Percentiles rank a stretch among this genome's conserved stretches.
Evolutionary conservation across 805 yeast species (phyloP).

Genomic region (Suhomyces prunicola): DNA sequence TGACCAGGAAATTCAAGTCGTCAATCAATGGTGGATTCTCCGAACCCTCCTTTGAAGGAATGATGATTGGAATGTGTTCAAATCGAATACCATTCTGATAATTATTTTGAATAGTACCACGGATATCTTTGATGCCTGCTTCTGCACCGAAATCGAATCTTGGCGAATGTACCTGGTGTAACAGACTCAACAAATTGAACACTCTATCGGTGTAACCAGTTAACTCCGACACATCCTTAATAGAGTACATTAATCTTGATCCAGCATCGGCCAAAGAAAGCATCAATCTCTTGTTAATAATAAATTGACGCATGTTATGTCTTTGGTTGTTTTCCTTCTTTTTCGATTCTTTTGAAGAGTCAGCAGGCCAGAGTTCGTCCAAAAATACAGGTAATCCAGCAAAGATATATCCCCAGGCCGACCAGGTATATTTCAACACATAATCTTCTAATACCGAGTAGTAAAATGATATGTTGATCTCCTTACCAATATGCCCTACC

Average conservation of each 20-base stretch:
- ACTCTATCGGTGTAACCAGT: constrained; percentile 90
- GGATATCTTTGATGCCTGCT: constrained; percentile 48
- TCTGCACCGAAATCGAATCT: constrained; percentile 49
- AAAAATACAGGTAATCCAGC: constrained; percentile 85
- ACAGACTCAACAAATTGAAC: constrained; percentile 66
- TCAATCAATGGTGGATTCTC: constrained; percentile 59
- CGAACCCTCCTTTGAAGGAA: constrained; percentile 64
- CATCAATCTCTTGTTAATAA: constrained; percentile 87
- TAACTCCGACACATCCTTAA: constrained; percentile 85
- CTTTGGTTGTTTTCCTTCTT: constrained; percentile 28
- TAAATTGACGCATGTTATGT: constrained; percentile 78
- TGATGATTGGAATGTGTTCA: constrained; percentile 76
- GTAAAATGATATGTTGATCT: constrained; percentile 56
- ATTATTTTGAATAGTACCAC: constrained; percentile 77
- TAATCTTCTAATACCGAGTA: constrained; percentile 82
- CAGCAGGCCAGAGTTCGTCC: constrained; percentile 43
- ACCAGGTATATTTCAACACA: constrained; percentile 88
- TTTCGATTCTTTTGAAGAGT: constrained; percentile 9
- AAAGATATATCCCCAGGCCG: constrained; percentile 89
- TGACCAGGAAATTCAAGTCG: constrained; percentile 58
- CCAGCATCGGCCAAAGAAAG: constrained; percentile 94
- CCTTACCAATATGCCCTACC: constrained; percentile 48
- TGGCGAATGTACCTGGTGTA: constrained; percentile 78
- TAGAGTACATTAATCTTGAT: constrained; percentile 88
- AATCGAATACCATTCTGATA: constrained; percentile 72